Base-by-base conservation (phyloP, 345 rosid genomes). In the Citrus maxima region DNA sequence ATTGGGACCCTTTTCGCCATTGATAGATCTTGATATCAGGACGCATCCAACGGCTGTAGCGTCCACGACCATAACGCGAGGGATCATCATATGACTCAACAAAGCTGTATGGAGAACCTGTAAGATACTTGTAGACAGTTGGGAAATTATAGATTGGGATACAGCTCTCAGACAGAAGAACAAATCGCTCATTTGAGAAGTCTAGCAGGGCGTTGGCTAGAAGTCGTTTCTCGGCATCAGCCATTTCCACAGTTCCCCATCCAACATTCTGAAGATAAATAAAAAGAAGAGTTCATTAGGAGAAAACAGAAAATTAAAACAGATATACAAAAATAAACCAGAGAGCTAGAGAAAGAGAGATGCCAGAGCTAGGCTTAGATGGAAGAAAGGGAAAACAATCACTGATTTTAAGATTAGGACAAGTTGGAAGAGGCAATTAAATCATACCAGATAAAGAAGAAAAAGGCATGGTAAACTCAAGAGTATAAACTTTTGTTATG, bases 161-260 rank as follows among this genome's bases (percentile, higher is more conserved):
- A 85, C 98, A 95, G 86, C 98, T 95, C 85, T 95, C 98, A 0
- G 98, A 95, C 42, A 95, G 97, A 78, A 95, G 98, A 72, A 93
- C 80, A 78, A 95, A 95, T 68, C 98, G 91, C 74, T 95, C 98
- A 22, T 95, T 95, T 7, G 95, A 89, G 77, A 90, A 91, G 82
- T 95, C 98, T 65, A 93, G 90, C 77, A 95, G 76, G 63, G 98
- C 98, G 56, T 95, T 95, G 59, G 98, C 92, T 32, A 95, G 88
- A 73, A 95, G 95, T 64, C 98, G 95, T 86, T 87, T 93, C 87
- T 95, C 98, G 3, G 98, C 98, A 69, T 92, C 98, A 64, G 90
- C 82, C 80, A 95, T 79, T 67, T 82, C 78, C 56, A 90, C 82
- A 0, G 93, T 87, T 58, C 98, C 98, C 98, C 98, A 95, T 70